Evolutionary conservation across 345 rosid species (phyloP).

Genomic region (Adansonia digitata): DNA sequence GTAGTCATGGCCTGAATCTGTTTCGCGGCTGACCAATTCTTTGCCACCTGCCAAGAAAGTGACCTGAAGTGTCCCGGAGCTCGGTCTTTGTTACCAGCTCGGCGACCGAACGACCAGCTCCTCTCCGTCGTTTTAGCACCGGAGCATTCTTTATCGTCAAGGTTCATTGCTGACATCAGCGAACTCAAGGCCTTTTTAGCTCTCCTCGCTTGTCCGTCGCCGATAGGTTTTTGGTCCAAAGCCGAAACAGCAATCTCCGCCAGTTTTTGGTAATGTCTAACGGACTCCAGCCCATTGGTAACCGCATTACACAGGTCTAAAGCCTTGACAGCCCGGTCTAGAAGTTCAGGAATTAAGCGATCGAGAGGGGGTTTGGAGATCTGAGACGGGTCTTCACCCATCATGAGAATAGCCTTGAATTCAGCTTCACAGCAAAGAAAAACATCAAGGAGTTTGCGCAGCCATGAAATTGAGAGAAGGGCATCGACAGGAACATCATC

Average conservation of each 20-base stretch:
- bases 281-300: constrained; percentile 62
- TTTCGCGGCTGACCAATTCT: constrained; percentile 90
- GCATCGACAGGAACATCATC: constrained; percentile 20
- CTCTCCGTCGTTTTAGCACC: constrained; percentile 49
- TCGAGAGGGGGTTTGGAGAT: constrained; percentile 73
- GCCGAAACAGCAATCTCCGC: constrained; percentile 74
- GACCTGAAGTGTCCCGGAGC: constrained; percentile 35
- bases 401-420: constrained; percentile 70
- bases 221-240: constrained; percentile 56
- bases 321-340: constrained; percentile 74
- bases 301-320: constrained; percentile 82
- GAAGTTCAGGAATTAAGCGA: constrained; percentile 69
- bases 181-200: constrained; percentile 69
- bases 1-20: constrained; percentile 85
- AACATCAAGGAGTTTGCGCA: constrained; percentile 76
- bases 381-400: constrained; percentile 72
- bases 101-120: constrained; percentile 78
- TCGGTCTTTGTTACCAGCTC: constrained; percentile 42
- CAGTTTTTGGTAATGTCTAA: constrained; percentile 62
- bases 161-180: constrained; percentile 36
- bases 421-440: constrained; percentile 96
- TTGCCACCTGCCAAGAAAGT: constrained; percentile 63
- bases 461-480: constrained; percentile 73
- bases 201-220: constrained; percentile 75
- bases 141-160: constrained; percentile 55